Conservation (phyloP, 2,329 filamentous ascomycete species). For the Aotearoamyces nothofagi region DNA sequence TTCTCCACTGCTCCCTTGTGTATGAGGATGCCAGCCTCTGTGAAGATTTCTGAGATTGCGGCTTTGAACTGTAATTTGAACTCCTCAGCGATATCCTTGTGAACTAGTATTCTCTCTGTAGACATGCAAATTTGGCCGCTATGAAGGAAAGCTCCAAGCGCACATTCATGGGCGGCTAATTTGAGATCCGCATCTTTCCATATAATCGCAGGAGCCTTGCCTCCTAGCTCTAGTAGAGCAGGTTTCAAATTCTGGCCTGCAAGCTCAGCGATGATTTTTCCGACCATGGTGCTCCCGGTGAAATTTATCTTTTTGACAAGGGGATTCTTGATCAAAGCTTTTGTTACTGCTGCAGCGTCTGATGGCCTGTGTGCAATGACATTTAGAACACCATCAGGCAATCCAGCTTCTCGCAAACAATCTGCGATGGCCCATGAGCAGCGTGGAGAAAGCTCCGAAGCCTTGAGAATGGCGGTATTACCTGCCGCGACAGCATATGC, state of each 20-base stretch:
- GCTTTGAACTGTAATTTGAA: constrained; percentile 25
- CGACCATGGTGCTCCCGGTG: constrained; percentile 63
- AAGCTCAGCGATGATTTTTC: constrained; percentile 52
- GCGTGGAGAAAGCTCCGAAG: constrained; percentile 50
- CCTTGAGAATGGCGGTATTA: constrained; percentile 65
- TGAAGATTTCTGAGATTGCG: constrained; percentile 26
- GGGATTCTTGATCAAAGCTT: constrained; percentile 49
- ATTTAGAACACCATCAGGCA: constrained; percentile 63
- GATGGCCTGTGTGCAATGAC: constrained; percentile 50
- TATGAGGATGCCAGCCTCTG: constrained; percentile 45
- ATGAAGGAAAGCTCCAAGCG: constrained; percentile 57
- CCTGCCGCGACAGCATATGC: constrained; percentile 56
- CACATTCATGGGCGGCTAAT: constrained; percentile 52
- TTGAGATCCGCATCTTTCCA: constrained; percentile 67
- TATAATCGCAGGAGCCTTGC: constrained; percentile 67
- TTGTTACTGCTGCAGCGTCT: constrained; percentile 52
- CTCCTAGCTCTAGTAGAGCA: constrained; percentile 66
- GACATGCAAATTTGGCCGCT: constrained; percentile 76
- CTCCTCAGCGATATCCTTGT: constrained; percentile 28
- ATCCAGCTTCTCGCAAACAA: constrained; percentile 56
- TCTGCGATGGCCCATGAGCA: constrained; percentile 46
- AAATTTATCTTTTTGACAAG: constrained; percentile 72
- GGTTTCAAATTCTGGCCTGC: constrained; percentile 68
- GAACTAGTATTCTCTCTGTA: constrained; percentile 57
- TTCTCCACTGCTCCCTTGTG: constrained; percentile 49